Evolutionary conservation across 305 asterid genomes (phyloP).

Genomic region (Fraxinus sp.): DNA sequence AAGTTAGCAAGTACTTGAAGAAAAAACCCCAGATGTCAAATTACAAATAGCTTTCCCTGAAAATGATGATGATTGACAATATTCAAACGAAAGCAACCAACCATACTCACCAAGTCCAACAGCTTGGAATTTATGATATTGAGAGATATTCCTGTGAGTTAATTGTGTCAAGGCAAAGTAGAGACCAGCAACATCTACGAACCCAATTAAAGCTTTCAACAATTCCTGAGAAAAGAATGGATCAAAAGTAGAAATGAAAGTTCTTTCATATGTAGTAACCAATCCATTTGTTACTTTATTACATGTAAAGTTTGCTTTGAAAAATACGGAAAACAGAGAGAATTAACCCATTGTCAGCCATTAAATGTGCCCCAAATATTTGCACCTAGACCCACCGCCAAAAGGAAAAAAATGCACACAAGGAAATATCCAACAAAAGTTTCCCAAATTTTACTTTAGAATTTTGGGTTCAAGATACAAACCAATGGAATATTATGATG

Average conservation of each 20-base stretch:
- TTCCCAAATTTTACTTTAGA: conserved; percentile 1
- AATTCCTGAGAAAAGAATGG: conserved; percentile 55
- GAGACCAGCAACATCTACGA: conserved; percentile 94
- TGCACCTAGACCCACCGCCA: background rate
- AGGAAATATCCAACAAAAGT: background rate
- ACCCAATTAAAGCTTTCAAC: conserved; percentile 92
- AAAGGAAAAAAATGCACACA: background rate
- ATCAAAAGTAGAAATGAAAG: background rate
- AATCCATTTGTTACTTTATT: background rate
- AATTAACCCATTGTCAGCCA: background rate
- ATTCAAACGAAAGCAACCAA: background rate
- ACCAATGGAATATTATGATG: background rate
- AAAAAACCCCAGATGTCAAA: background rate
- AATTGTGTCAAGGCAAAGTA: conserved; percentile 95
- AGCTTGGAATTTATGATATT: conserved; percentile 18
- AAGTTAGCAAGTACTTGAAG: background rate
- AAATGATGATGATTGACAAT: background rate
- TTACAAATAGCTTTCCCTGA: background rate
- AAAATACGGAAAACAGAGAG: background rate
- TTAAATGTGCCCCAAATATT: background rate
- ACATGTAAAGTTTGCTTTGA: background rate
- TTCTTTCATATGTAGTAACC: background rate
- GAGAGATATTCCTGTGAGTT: conserved; percentile 65
- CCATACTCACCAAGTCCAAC: conserved; percentile 60
- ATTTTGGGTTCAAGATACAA: background rate